phyloP scores from a whole-genome alignment of 1,284 basidiomycete genomes.

The Puccinia hordei region DNA sequence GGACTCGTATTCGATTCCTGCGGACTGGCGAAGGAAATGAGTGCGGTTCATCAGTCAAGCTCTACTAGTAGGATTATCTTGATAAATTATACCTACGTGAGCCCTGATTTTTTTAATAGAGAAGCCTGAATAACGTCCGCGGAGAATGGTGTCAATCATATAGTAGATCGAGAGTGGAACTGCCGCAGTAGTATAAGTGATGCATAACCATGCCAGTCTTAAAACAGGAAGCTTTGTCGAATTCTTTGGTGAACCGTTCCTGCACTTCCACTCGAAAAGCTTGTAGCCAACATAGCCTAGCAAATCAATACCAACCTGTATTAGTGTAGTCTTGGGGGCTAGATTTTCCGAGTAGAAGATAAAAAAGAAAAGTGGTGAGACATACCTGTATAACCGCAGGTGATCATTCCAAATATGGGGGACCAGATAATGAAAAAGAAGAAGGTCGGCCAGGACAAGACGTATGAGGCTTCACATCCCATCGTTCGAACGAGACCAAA shows the following conservation, averaged over 20 bases:
- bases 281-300: constrained; percentile 35
- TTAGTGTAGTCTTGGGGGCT: too few species aligned
- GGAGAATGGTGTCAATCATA: constrained; percentile 10
- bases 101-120: constrained; percentile 22
- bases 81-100: neutral
- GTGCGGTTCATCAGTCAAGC: neutral
- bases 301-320: neutral
- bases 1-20: constrained; percentile 27
- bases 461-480: constrained; percentile 46
- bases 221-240: constrained; percentile 36
- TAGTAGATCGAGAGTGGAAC: constrained; percentile 48
- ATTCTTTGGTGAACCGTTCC: constrained; percentile 1
- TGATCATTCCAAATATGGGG: constrained; percentile 45
- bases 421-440: constrained; percentile 48
- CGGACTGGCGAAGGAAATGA: neutral
- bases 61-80: neutral
- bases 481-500: constrained; percentile 41
- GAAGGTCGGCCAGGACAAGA: constrained; percentile 45
- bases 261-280: constrained; percentile 31
- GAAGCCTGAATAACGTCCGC: constrained; percentile 21
- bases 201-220: constrained; percentile 49
- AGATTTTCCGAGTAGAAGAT: neutral
- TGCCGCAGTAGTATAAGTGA: constrained; percentile 36
- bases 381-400: constrained; percentile 38
- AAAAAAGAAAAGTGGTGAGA: neutral